Percentiles rank a stretch among this genome's conserved stretches.
phyloP scores from a whole-genome alignment of 2,329 filamentous ascomycete species.

The Calonectria hawksworthii region DNA sequence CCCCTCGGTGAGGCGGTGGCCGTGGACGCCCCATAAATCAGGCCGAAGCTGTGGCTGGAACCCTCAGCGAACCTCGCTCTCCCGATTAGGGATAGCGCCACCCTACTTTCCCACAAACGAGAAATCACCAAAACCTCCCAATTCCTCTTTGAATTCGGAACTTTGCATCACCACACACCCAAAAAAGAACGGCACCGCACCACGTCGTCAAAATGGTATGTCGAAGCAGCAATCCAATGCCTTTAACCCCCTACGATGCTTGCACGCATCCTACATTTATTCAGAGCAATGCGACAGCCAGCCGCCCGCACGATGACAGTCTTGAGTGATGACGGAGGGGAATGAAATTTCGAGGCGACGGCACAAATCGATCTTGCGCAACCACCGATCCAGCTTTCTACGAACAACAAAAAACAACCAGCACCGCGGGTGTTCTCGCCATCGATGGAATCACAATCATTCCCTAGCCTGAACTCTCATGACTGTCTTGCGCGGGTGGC shows the following conservation, averaged over 20 bases:
- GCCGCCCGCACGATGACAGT: conserved; percentile 50
- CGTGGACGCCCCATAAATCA: conserved; percentile 41
- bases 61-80: conserved; percentile 43
- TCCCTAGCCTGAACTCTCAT: conserved; percentile 15
- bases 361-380: conserved; percentile 37
- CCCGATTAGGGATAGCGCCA: conserved; percentile 52
- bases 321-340: conserved; percentile 38
- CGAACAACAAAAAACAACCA: conserved; percentile 35
- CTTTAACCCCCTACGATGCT: conserved; percentile 26
- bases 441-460: conserved; percentile 17
- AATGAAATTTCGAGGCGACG: conserved; percentile 43
- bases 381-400: conserved; percentile 30
- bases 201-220: conserved; percentile 66
- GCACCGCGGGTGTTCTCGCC: conserved; percentile 5
- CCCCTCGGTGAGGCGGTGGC: conserved; percentile 39
- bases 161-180: conserved; percentile 59
- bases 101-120: conserved; percentile 61
- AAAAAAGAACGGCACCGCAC: conserved; percentile 57
- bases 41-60: conserved; percentile 44
- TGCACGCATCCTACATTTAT: conserved; percentile 16
- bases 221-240: conserved; percentile 42
- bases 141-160: conserved; percentile 54
- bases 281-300: conserved; percentile 41
- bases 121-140: conserved; percentile 60
- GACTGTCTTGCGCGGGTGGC: conserved; percentile 40